Evolutionary conservation across 306 rosid genomes (phyloP).

Genomic region (Medicago truncatula): DNA sequence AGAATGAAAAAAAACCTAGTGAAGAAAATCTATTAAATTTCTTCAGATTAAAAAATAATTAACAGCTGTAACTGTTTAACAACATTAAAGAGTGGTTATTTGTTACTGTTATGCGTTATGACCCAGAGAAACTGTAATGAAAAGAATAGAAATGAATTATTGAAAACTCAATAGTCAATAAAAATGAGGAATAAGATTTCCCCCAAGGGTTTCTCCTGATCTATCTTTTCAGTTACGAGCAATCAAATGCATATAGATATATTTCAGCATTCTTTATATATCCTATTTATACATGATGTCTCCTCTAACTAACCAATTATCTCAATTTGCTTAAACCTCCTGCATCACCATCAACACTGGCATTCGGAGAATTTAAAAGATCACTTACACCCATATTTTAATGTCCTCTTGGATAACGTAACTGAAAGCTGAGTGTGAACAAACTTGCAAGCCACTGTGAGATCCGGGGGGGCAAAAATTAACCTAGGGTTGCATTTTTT

Average conservation of each 20-base stretch:
- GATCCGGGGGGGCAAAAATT: no score
- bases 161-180: background rate
- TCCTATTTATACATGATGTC: background rate
- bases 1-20: background rate
- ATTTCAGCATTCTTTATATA: background rate
- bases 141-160: background rate
- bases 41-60: background rate
- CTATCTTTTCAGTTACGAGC: background rate
- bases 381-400: no score
- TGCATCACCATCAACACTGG: no score
- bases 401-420: no score
- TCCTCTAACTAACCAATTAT: background rate
- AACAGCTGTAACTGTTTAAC: background rate
- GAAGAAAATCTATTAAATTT: background rate
- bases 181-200: background rate
- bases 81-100: background rate
- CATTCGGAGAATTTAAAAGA: no score
- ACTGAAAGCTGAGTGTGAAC: no score
- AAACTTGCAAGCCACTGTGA: no score
- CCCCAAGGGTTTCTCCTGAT: background rate
- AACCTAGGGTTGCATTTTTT: no score
- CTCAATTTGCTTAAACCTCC: no score
- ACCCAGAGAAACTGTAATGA: conserved; percentile 3
- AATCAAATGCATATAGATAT: background rate
- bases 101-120: background rate